Base-by-base conservation (phyloP, 345 rosid species). In the Heritiera littoralis region DNA sequence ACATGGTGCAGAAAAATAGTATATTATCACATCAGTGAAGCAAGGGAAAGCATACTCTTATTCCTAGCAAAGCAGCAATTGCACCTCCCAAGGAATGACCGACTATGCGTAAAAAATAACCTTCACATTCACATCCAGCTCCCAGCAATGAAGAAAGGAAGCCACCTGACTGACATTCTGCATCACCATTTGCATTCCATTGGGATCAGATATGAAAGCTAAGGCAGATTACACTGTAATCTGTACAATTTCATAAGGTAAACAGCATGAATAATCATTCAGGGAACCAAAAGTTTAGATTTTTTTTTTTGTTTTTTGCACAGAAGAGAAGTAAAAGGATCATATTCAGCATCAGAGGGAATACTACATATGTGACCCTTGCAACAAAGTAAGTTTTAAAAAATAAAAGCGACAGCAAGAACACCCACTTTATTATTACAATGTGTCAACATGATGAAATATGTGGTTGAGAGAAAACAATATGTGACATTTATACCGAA, bases 11-110 rank as follows among this genome's bases (percentile, higher is more conserved):
- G 64, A 45, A 71, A 20, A 66, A 66, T 10, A 81, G 13, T 30
- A 71, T 38, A 54, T 30, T 63, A 85, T 61, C 35, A 66, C 51
- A 73, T 67, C 7, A 66, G 9, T 49, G 20, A 30, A 79, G 79
- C 8, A n/a, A 79, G 46, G 63, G 52, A 81, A 72, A 66, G 45
- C 92, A 74, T 93, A 93, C 97, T 81, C 92, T 91, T 56, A 95
- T 32, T 83, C 98, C 99, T 48, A 95, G 88, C 85, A 95, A 66
- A 51, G 96, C 83, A 83, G 97, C 92, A 73, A 95, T 92, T 38
- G 99, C 93, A 84, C 97, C 99, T 86, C 99, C 96, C 13, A 95
- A 84, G 60, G 99, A 95, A 76, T 95, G 99, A 13, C 99, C 98
- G 49, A 93, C 94, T 73, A 93, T 84, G 72, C 89, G 86, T 63